Conservation (phyloP, 495 filamentous ascomycete species). For the Thermothielavioides terrestris region DNA sequence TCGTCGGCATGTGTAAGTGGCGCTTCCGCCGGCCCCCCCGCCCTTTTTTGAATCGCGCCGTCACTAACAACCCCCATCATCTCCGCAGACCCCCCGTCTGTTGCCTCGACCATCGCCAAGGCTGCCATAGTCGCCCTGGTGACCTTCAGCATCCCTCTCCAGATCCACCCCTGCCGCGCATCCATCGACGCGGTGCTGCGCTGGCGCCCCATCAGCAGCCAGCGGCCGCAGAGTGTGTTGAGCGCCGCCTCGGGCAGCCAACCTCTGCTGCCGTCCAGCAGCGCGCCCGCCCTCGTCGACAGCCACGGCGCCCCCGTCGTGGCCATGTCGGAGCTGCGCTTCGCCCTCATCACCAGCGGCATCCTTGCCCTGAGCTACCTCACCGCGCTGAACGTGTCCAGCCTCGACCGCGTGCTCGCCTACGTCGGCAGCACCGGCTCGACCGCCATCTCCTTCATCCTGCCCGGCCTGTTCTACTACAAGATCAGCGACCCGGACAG, state of each 20-base stretch:
- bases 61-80: neutral
- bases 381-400: slow-evolving; percentile 82
- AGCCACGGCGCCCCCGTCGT: slow-evolving; percentile 35
- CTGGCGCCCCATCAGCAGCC: slow-evolving; percentile 84
- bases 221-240: slow-evolving; percentile 50
- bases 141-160: slow-evolving; percentile 92
- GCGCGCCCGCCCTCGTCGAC: slow-evolving; percentile 14
- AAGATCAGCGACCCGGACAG: slow-evolving; percentile 88
- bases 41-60: neutral
- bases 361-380: slow-evolving; percentile 79
- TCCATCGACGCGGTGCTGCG: slow-evolving; percentile 85
- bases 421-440: slow-evolving; percentile 93
- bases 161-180: slow-evolving; percentile 90
- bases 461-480: slow-evolving; percentile 95
- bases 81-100: slow-evolving; percentile 66
- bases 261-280: slow-evolving; percentile 28
- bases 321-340: slow-evolving; percentile 74
- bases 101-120: slow-evolving; percentile 82
- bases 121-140: slow-evolving; percentile 94
- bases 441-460: slow-evolving; percentile 91
- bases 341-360: slow-evolving; percentile 77
- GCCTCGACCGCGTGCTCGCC: slow-evolving; percentile 79
- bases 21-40: neutral
- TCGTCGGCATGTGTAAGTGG: slow-evolving; percentile 76
- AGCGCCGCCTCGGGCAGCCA: slow-evolving; percentile 32